Evolutionary conservation across 805 yeast genomes (phyloP), one percentile per base, ranked within the genome.

Genomic region (Kazachstania kunashirensis): DNA sequence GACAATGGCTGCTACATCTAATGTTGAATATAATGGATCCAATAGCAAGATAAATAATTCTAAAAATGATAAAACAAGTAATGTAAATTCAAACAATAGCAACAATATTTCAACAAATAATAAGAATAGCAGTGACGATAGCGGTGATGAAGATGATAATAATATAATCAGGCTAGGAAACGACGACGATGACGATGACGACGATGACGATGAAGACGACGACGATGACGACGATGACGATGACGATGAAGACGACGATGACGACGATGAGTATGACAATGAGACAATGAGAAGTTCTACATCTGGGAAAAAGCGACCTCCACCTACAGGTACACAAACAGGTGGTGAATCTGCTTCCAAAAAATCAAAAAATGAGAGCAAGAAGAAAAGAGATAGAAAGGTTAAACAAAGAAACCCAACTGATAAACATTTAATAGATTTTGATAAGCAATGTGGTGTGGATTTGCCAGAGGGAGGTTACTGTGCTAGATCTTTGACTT

Each of bases 401-500:
- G 72, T 49, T 34, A 73, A 23, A 59, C 68, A 29, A 60, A 76
- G 33, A 77, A 81, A 59, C 68, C 77, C 40, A 73, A 83, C 61
- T 80, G 88, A 18, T 88, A 95, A 4, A 86, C 61, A 54, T 33
- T 33, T 50, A n/a, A 55, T 86, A 17, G 94, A 86, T 57, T 94
- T 86, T 33, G 94, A 86, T 53, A 75, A 75, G 46, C 97, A 92
- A 61, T 92, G 98, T 68, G 98, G 98, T 59, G 97, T 92, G 10
- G 82, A 84, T 6, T 64, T 92, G 42, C 86, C 95, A 0, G 82
- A 80, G 46, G 97, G 96, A n/a, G 95, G 94, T 0, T 80, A 77
- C 48, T 92, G 98, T 67, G 96, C 96, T 4, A 71, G 98, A 34
- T 86, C 96, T 0, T 67, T 92, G 42, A 92, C 98, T 0, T 92